Evolutionary conservation across 139 green algal genomes (phyloP), one percentile per base, ranked within the genome.

Genomic region (Coccomyxa sp.): DNA sequence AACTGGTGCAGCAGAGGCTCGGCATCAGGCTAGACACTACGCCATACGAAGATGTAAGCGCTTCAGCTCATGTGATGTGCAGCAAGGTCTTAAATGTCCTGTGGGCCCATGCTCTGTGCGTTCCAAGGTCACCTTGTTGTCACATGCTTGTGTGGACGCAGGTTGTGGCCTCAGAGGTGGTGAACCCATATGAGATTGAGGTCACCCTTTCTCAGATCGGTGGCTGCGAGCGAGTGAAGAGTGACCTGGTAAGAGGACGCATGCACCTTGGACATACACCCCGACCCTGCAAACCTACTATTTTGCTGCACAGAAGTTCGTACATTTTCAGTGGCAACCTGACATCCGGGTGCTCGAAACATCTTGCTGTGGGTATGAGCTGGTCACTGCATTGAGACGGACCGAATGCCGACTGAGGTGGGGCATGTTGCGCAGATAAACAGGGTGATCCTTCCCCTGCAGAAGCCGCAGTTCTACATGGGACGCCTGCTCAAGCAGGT

Each of bases 361-460:
- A 58, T 15, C 58, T n/a, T 38, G 60, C 58, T 10, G 21, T 10
- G 17, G n/a, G 0, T 60, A 13, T 63, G 57, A 31, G 38, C 13
- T 13, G 13, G 21, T 30, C 17, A 45, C 32, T 67, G 77, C 12
- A 14, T 17, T 67, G 32, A 21, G 23, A 67, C n/a, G 32, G 28
- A 67, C 21, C 17, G 27, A n/a, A 25, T 27, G 75, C n/a, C n/a
- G n/a, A n/a, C n/a, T n/a, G n/a, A n/a, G 13, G n/a, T 81, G 27
- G 18, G 27, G 15, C 77, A 45, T 31, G 21, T 13, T 17, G 60
- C 77, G 63, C 87, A 96, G 87, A 79, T 93, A 25, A 85, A 93
- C 28, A 94, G 98, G 82, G 89, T 98, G 25, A 91, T 98, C 67
- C 85, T 91, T 12, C 96, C 96, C 12, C 89, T 99, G 82, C 74